Percentiles rank a stretch among this genome's conserved stretches.
Conservation (phyloP, 495 filamentous ascomycete species). For the Penicillium lividum region DNA sequence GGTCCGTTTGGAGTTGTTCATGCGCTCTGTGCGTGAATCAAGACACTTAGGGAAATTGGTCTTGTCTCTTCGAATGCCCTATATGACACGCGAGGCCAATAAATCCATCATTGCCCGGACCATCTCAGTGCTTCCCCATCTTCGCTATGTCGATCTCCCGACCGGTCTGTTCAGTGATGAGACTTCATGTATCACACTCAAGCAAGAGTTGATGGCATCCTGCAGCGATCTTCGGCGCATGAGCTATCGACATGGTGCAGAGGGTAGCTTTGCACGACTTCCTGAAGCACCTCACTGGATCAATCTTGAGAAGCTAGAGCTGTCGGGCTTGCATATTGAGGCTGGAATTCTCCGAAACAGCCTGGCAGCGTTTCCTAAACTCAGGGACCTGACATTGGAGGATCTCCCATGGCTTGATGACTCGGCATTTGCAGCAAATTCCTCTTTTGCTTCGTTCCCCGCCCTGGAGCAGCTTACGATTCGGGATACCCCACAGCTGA, state of each 20-base stretch:
- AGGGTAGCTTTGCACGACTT: conserved; percentile 73
- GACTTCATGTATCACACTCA: conserved; percentile 66
- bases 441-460: conserved; percentile 65
- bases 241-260: conserved; percentile 76
- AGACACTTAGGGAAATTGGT: conserved; percentile 65
- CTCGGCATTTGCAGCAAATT: conserved; percentile 63
- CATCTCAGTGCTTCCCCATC: conserved; percentile 78
- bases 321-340: conserved; percentile 73
- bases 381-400: conserved; percentile 72
- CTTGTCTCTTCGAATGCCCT: conserved; percentile 83
- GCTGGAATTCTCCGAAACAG: conserved; percentile 67
- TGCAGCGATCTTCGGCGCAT: conserved; percentile 86
- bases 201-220: conserved; percentile 78
- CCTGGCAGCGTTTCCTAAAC: conserved; percentile 61
- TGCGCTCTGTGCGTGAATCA: conserved; percentile 76
- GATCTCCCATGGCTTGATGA: conserved; percentile 72
- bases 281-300: conserved; percentile 67
- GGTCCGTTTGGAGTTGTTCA: conserved; percentile 73
- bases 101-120: conserved; percentile 82
- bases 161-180: conserved; percentile 79
- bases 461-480: conserved; percentile 68
- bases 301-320: conserved; percentile 76
- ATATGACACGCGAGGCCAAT: conserved; percentile 90
- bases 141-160: conserved; percentile 89
- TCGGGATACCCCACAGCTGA: conserved; percentile 66